Evolutionary conservation across 345 rosid species (phyloP).

Genomic region (Eucalyptus coolabah): DNA sequence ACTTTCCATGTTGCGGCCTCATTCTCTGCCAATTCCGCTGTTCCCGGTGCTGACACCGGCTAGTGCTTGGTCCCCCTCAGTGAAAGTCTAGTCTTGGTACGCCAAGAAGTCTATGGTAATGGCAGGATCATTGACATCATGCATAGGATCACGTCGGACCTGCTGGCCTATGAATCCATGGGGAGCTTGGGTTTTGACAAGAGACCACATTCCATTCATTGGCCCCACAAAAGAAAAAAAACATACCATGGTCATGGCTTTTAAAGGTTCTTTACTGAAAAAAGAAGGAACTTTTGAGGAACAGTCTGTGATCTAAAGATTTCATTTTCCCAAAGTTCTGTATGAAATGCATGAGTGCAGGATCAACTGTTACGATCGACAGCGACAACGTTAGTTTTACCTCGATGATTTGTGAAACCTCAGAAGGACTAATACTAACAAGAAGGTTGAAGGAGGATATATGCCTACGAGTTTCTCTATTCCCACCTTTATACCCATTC

Average conservation of each 20-base stretch:
- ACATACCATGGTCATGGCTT: not conserved
- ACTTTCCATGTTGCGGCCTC: not conserved
- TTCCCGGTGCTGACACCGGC: slow-evolving; percentile 8
- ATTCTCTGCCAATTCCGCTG: slow-evolving; percentile 7
- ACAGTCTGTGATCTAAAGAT: not conserved
- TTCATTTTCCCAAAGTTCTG: not conserved
- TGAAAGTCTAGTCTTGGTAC: slow-evolving; percentile 24
- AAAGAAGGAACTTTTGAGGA: not conserved
- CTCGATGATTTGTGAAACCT: not conserved
- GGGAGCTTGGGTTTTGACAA: slow-evolving; percentile 72
- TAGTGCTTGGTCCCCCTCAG: not conserved
- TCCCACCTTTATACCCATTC: not conserved
- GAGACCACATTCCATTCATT: slow-evolving; percentile 16
- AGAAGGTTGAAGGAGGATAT: not conserved
- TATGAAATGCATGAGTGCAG: not conserved
- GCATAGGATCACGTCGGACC: slow-evolving; percentile 36
- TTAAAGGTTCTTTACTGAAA: not conserved
- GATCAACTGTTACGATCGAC: not conserved
- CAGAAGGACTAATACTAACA: not conserved
- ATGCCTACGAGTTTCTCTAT: not conserved
- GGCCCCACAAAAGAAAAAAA: not conserved
- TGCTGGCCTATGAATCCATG: slow-evolving; percentile 34
- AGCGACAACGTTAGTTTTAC: not conserved
- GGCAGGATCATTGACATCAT: slow-evolving; percentile 71
- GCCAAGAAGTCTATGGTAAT: slow-evolving; percentile 59